Conservation (phyloP, 2,329 filamentous ascomycete genomes). For the Xylariaceae sp. region DNA sequence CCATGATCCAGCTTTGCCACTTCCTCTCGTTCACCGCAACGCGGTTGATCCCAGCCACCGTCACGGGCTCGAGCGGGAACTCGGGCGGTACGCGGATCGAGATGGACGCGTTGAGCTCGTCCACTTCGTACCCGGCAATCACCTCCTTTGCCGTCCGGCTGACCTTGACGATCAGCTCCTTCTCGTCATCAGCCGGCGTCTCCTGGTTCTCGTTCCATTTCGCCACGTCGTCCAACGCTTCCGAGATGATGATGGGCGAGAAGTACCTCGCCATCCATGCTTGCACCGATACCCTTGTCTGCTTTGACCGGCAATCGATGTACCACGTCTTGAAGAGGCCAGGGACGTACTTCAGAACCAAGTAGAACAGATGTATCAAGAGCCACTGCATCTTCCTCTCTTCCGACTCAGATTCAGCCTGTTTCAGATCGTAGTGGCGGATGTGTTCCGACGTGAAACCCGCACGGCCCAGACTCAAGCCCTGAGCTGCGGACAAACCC, state of each 20-base stretch:
- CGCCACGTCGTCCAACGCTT: constrained; percentile 62
- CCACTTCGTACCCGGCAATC: constrained; percentile 77
- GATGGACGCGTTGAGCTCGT: constrained; percentile 80
- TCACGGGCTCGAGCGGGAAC: constrained; percentile 76
- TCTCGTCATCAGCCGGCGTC: constrained; percentile 43
- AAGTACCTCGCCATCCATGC: constrained; percentile 82
- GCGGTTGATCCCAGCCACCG: constrained; percentile 70
- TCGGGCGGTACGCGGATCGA: constrained; percentile 72
- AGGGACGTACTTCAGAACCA: constrained; percentile 70
- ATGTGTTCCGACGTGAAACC: constrained; percentile 55
- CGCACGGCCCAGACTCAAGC: constrained; percentile 67
- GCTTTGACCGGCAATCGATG: constrained; percentile 71
- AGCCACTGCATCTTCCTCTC: constrained; percentile 78
- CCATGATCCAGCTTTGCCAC: constrained; percentile 87
- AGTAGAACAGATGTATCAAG: constrained; percentile 79
- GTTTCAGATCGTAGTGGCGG: constrained; percentile 45
- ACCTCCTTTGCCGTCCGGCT: constrained; percentile 69
- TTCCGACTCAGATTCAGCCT: constrained; percentile 52
- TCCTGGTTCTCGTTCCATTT: constrained; percentile 58
- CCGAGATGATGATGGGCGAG: constrained; percentile 62
- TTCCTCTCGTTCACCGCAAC: constrained; percentile 86
- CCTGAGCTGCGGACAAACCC: constrained; percentile 67
- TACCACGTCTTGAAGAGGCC: constrained; percentile 81
- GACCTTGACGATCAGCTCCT: constrained; percentile 62
- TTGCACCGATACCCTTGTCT: constrained; percentile 74